Evolutionary conservation across 2,329 filamentous ascomycete species (phyloP), one percentile per base, ranked within the genome.

Genomic region (Neofusicoccum umdonicola): DNA sequence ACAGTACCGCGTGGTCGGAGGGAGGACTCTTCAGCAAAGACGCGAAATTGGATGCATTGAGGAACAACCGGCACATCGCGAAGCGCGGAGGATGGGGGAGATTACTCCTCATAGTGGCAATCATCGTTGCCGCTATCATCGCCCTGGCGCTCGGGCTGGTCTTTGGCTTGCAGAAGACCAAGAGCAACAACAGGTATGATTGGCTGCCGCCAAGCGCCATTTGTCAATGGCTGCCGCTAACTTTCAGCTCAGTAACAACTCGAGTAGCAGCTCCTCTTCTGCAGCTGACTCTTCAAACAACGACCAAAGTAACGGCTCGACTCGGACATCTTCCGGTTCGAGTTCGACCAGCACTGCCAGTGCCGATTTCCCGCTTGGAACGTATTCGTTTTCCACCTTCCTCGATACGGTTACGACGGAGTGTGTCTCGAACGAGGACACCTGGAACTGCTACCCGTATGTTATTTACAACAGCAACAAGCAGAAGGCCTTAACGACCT

Each of bases 371-470:
- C 89, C 88, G 1, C 77, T 83, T 1, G 89, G 88, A 5, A 82
- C 84, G n/a, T 90, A 86, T 73, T 80, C 84, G 42, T 80, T 91
- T 68, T 79, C 83, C 6, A 86, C 87, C 22, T 84, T 83, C 65
- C 83, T 91, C 44, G 78, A 81, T 57, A 83, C 79, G 4, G 76
- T 83, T 2, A 76, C 77, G 15, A 83, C 85, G 6, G 80, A 80
- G 56, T 91, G 89, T 75, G 88, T 86, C 0, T 81, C 84, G 13
- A 83, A 85, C 68, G 68, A 83, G 0, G 76, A 80, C 4, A 86
- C 86, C 1, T 91, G 88, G 86, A 79, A 80, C 63, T 91, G 88
- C 78, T 85, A 83, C 66, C 87, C 88, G 1, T 85, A 83, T 70
- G 77, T 75, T 2, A 80, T 80, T 35, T 87, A 85, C 75, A 74